phyloP scores from a whole-genome alignment of 176 grass and related monocot genomes.

The Rhipidocladum racemiflorum region DNA sequence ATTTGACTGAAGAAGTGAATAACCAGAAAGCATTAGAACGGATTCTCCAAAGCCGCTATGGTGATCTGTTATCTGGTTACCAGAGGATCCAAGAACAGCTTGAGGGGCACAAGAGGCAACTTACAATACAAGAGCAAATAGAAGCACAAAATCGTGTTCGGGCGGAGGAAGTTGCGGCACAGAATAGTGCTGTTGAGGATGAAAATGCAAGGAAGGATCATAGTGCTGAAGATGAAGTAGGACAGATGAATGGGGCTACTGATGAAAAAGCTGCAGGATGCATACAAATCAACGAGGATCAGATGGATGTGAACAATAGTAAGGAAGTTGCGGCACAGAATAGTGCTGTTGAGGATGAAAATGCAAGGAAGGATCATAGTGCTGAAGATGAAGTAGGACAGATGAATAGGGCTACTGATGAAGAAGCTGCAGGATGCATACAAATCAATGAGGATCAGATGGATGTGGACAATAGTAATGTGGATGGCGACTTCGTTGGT shows the following conservation, averaged over 20 bases:
- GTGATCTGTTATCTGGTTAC: slow-evolving; percentile 51
- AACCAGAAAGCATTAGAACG: slow-evolving; percentile 72
- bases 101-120: slow-evolving; percentile 50
- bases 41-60: slow-evolving; percentile 59
- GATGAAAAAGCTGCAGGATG: slow-evolving; percentile 26
- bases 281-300: slow-evolving; percentile 4
- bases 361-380: neutral
- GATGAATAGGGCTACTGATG: neutral
- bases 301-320: slow-evolving; percentile 26
- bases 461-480: slow-evolving; percentile 23
- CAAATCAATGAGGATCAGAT: slow-evolving; percentile 13
- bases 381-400: slow-evolving; percentile 16
- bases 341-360: slow-evolving; percentile 29
- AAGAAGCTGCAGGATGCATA: slow-evolving; percentile 24
- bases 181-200: slow-evolving; percentile 11
- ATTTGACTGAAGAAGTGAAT: slow-evolving; percentile 66
- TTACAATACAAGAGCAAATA: slow-evolving; percentile 20
- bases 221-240: slow-evolving; percentile 10
- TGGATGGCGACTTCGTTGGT: slow-evolving; percentile 24
- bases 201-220: slow-evolving; percentile 10
- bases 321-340: too few species aligned
- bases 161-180: slow-evolving; percentile 8
- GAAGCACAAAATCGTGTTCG: slow-evolving; percentile 27
- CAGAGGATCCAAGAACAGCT: slow-evolving; percentile 50
- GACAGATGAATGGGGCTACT: neutral